phyloP scores from a whole-genome alignment of 1,284 basidiomycete species.

The Ustilago shanxiensis region DNA sequence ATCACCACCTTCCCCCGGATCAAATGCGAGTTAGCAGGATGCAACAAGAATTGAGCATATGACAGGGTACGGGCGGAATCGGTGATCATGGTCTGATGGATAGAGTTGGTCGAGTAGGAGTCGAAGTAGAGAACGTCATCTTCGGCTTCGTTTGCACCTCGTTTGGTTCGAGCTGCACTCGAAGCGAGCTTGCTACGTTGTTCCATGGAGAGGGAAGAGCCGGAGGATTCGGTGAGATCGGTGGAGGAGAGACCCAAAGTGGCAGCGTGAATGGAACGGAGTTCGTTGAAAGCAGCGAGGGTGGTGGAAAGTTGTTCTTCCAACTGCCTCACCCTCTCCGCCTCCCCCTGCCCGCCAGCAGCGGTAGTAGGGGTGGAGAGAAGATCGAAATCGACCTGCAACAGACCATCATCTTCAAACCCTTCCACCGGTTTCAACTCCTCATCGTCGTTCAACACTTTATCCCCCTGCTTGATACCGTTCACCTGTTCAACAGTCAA shows the following conservation, averaged over 20 bases:
- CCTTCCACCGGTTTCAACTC: conserved; percentile 66
- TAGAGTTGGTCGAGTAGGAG: conserved; percentile 88
- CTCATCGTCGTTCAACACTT: conserved; percentile 53
- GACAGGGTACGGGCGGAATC: conserved; percentile 93
- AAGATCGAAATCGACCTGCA: conserved; percentile 64
- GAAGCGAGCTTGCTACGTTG: conserved; percentile 28
- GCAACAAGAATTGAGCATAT: conserved; percentile 89
- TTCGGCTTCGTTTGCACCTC: conserved; percentile 36
- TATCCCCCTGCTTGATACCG: conserved; percentile 24
- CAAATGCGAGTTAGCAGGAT: conserved; percentile 79
- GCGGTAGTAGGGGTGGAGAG: background rate
- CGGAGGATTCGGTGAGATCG: conserved; percentile 25
- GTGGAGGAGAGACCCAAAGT: conserved; percentile 37
- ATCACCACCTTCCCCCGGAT: conserved; percentile 89
- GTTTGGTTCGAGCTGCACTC: conserved; percentile 11
- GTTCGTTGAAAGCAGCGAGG: conserved; percentile 52
- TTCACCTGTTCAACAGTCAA: conserved; percentile 36
- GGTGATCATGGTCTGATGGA: conserved; percentile 76
- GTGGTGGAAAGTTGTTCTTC: conserved; percentile 51
- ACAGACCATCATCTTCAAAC: conserved; percentile 65
- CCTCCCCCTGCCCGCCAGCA: background rate
- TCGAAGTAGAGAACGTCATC: conserved; percentile 96
- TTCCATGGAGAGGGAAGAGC: background rate
- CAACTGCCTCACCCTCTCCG: conserved; percentile 36
- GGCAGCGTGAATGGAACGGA: conserved; percentile 46